Evolutionary conservation across 192 early-diverging fungal genomes (phyloP), one percentile per base, ranked within the genome.

Genomic region (Podila epicladia): DNA sequence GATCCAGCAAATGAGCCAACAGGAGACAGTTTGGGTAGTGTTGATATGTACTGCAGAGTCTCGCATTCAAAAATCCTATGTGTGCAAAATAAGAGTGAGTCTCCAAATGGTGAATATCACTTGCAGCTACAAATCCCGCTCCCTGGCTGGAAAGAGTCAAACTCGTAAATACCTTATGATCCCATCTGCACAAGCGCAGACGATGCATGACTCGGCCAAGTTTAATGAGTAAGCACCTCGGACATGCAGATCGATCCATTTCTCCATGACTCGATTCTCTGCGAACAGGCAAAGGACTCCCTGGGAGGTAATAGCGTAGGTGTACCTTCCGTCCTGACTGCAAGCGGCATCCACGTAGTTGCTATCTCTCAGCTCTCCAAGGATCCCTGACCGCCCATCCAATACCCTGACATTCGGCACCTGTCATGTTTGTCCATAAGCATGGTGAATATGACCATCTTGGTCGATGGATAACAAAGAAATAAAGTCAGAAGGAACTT

Each of bases 241-340:
- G 57, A 93, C 92, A 84, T 92, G 91, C 41, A 95, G 77, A 74
- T 95, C 87, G n/a, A 95, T 87, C 94, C 94, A 95, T 75, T 93
- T 95, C 65, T 94, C 92, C 79, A 95, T 82, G 13, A 86, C 75
- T 45, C 91, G 75, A 2, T 75, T 84, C 49, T 91, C 88, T 33
- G 89, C 86, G 51, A 95, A 93, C 33, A 91, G 69, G 48, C 92
- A 87, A 24, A 95, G 75, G 9, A 87, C 84, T 19, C 94, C 94
- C 17, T 85, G 88, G 8, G 89, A 87, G 9, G 93, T 93, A 7
- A 95, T 69, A n/a, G 89, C 84, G 71, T 95, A 95, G 8, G 89
- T 88, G 45, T 70, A 72, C 19, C 70, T 82, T 22, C 67, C 73
- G 65, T 77, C 83, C 31, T 71, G 58, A 61, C 87, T 84, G 59